These are phyloP conservation scores for Pythium apleroticum DNA, from an alignment of 352 stramenopile species.

Conservation along the genomic window DNA sequence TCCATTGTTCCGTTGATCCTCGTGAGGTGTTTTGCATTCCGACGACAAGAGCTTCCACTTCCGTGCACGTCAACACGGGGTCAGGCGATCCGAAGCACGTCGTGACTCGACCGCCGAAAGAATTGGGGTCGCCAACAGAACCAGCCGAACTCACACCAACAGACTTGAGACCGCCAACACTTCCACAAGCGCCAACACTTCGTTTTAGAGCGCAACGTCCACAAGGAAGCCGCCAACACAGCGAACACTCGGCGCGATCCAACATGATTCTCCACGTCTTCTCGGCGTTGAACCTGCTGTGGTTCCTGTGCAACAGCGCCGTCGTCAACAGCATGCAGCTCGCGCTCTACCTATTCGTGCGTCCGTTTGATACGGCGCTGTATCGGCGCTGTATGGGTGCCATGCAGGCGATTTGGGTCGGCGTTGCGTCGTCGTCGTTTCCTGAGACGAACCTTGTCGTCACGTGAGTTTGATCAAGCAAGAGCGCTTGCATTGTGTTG, in stretches of 20 bases:
- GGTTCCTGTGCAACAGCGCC: conserved; percentile 81
- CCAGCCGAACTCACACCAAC: neutral
- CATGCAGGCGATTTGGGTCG: conserved; percentile 81
- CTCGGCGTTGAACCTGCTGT: conserved; percentile 79
- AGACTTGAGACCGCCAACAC: neutral
- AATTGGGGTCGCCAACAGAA: neutral
- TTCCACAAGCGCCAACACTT: neutral
- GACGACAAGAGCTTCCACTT: neutral
- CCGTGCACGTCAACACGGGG: neutral
- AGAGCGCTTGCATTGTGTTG: no score
- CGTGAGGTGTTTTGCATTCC: neutral
- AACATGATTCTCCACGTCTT: conserved; percentile 64
- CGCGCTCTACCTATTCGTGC: conserved; percentile 79
- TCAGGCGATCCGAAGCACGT: neutral
- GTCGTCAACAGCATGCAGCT: conserved; percentile 83
- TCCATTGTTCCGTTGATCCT: neutral
- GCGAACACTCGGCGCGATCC: neutral
- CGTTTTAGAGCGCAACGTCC: neutral
- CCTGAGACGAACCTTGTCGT: conserved; percentile 81
- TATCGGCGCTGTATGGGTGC: conserved; percentile 78
- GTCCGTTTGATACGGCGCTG: conserved; percentile 77
- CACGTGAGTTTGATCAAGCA: no score
- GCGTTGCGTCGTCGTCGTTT: conserved; percentile 84
- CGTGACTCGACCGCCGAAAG: neutral
- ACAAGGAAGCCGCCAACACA: neutral